Evolutionary conservation across 208 protist genomes (phyloP).

Genomic region (Leishmania major): DNA sequence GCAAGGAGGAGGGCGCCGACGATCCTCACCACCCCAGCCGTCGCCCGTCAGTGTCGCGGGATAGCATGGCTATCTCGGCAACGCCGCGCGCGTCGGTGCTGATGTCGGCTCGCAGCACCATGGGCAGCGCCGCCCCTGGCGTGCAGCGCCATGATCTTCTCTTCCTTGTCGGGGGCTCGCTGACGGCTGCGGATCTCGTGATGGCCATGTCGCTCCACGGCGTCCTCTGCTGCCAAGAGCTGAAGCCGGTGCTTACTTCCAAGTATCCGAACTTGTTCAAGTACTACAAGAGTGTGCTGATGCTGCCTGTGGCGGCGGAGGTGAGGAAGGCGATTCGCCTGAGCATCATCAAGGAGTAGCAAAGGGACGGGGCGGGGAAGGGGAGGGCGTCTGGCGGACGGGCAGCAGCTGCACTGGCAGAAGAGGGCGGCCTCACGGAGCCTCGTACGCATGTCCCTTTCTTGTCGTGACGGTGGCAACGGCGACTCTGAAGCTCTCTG

Average conservation of each 20-base stretch:
- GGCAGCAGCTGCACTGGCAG: neutral
- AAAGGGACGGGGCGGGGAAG: neutral
- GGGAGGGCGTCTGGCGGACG: neutral
- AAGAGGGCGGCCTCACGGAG: neutral
- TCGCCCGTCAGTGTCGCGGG: slow-evolving; percentile 17
- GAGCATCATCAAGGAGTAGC: slow-evolving; percentile 24
- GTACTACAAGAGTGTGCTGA: slow-evolving; percentile 59
- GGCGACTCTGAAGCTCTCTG: neutral
- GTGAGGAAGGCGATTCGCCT: slow-evolving; percentile 64
- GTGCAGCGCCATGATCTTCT: slow-evolving; percentile 43
- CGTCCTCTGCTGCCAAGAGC: slow-evolving; percentile 23
- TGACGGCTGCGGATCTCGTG: slow-evolving; percentile 73
- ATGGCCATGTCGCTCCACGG: slow-evolving; percentile 48
- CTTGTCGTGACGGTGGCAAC: neutral
- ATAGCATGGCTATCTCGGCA: slow-evolving; percentile 22
- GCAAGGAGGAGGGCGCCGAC: slow-evolving; percentile 5
- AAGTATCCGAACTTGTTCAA: slow-evolving; percentile 15
- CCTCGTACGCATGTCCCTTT: neutral
- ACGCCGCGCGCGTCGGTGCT: slow-evolving; percentile 32
- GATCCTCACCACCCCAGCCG: neutral
- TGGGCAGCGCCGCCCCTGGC: slow-evolving; percentile 5
- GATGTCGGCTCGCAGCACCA: slow-evolving; percentile 28
- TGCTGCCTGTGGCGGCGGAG: slow-evolving; percentile 56
- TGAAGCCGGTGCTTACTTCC: slow-evolving; percentile 23
- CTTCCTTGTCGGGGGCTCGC: slow-evolving; percentile 74